Conservation (phyloP, 192 early-diverging fungal genomes). For the Coemansia sp. region DNA sequence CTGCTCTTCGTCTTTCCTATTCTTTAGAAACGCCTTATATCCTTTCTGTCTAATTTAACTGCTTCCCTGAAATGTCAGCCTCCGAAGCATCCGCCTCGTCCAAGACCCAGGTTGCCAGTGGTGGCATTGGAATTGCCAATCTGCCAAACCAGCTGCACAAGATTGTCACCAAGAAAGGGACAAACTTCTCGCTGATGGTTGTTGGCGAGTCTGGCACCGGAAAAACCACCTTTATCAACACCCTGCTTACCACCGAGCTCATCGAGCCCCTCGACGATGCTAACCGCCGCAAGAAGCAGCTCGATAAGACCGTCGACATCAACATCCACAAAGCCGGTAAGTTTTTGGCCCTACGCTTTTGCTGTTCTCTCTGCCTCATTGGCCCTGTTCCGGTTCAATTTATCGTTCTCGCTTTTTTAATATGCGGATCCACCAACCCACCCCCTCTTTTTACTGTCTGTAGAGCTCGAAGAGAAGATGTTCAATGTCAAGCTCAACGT, state of each 20-base stretch:
- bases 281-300: slow-evolving; percentile 84
- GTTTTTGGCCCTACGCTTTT: neutral
- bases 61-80: slow-evolving; percentile 40
- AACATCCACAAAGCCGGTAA: slow-evolving; percentile 93
- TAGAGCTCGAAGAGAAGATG: slow-evolving; percentile 96
- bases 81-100: slow-evolving; percentile 43
- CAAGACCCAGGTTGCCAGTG: slow-evolving; percentile 39
- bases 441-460: slow-evolving; percentile 19
- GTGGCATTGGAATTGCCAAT: slow-evolving; percentile 95
- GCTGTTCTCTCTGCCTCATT: no score
- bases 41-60: slow-evolving; percentile 2
- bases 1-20: no score
- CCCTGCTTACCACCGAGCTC: slow-evolving; percentile 93
- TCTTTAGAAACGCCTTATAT: neutral
- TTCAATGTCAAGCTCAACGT: slow-evolving; percentile 96
- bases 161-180: slow-evolving; percentile 96
- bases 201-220: slow-evolving; percentile 97
- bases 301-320: slow-evolving; percentile 96
- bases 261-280: slow-evolving; percentile 85
- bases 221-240: slow-evolving; percentile 99
- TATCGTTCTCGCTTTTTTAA: no score
- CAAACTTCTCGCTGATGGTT: slow-evolving; percentile 96
- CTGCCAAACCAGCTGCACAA: slow-evolving; percentile 98
- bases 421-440: no score
- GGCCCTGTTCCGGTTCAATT: no score